A percentile compares a stretch with the other conserved stretches of the same genome.
phyloP scores from a whole-genome alignment of 257 asterid species.

The Solanum sejunctum region DNA sequence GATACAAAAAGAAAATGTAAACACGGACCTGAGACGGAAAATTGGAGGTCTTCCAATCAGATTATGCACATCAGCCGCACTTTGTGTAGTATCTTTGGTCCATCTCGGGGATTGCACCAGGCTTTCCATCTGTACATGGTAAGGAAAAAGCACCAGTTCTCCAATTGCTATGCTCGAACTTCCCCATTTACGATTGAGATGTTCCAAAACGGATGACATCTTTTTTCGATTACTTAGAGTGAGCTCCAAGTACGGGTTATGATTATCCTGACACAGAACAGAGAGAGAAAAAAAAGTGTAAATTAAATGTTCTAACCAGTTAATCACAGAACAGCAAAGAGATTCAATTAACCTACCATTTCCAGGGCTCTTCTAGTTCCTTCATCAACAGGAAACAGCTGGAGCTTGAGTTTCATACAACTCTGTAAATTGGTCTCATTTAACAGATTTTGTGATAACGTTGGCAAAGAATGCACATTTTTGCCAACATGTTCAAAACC shows the following conservation, averaged over 20 bases:
- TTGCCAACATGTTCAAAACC: slow-evolving; percentile 42
- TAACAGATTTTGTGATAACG: slow-evolving; percentile 16
- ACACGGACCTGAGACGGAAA: slow-evolving; percentile 81
- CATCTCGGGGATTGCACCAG: slow-evolving; percentile 62
- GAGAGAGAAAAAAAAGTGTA: neutral
- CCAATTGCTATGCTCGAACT: slow-evolving; percentile 34
- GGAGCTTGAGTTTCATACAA: slow-evolving; percentile 75
- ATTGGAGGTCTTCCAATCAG: slow-evolving; percentile 65
- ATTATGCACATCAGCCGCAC: slow-evolving; percentile 77
- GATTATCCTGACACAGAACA: slow-evolving; percentile 43
- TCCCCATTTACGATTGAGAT: slow-evolving; percentile 93
- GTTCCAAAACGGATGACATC: slow-evolving; percentile 85
- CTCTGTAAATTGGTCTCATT: slow-evolving; percentile 34
- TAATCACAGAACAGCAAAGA: neutral
- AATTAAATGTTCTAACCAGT: neutral
- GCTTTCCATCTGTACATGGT: slow-evolving; percentile 51
- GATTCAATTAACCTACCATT: slow-evolving; percentile 35
- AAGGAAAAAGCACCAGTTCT: slow-evolving; percentile 77
- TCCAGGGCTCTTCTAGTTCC: slow-evolving; percentile 76
- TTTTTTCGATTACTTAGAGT: slow-evolving; percentile 80
- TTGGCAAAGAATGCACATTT: slow-evolving; percentile 23
- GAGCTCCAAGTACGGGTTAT: slow-evolving; percentile 86
- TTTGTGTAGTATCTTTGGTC: slow-evolving; percentile 70
- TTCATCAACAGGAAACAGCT: slow-evolving; percentile 90
- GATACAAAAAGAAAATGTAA: neutral